phyloP scores from a whole-genome alignment of 805 yeast genomes.

The Ogataea nonfermentans region DNA sequence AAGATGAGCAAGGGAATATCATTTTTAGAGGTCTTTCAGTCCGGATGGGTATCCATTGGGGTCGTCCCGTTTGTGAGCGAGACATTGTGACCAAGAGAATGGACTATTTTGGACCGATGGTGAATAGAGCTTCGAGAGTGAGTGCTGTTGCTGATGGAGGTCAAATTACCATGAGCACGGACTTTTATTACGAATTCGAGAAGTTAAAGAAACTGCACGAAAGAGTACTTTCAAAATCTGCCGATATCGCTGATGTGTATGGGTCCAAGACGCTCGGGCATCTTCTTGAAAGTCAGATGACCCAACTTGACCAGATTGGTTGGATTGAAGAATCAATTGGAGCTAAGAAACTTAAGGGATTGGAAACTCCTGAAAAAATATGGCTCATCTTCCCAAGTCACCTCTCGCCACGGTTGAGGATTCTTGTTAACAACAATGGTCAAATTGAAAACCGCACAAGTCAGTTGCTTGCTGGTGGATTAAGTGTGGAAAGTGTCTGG shows the following conservation, averaged over 20 bases:
- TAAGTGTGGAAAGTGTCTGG: constrained; percentile 31
- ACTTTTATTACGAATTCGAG: constrained; percentile 70
- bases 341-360: constrained; percentile 86
- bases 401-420: constrained; percentile 57
- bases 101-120: constrained; percentile 99
- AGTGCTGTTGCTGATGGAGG: constrained; percentile 98
- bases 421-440: constrained; percentile 33
- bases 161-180: constrained; percentile 85
- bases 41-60: constrained; percentile 99
- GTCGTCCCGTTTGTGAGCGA: constrained; percentile 91
- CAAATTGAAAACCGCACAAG: constrained; percentile 29
- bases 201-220: constrained; percentile 51
- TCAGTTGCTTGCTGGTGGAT: constrained; percentile 30
- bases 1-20: constrained; percentile 55
- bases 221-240: constrained; percentile 34
- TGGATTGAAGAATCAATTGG: constrained; percentile 70
- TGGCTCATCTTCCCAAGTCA: constrained; percentile 73
- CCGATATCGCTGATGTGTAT: constrained; percentile 39
- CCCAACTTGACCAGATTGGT: constrained; percentile 64
- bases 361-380: constrained; percentile 88
- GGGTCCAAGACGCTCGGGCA: constrained; percentile 37
- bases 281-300: constrained; percentile 61
- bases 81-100: constrained; percentile 94
- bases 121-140: constrained; percentile 89
- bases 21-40: constrained; percentile 90